A percentile compares a stretch with the other conserved stretches of the same genome.
phyloP scores from a whole-genome alignment of 202 grass and related monocot species.

The Carex arenaria region DNA sequence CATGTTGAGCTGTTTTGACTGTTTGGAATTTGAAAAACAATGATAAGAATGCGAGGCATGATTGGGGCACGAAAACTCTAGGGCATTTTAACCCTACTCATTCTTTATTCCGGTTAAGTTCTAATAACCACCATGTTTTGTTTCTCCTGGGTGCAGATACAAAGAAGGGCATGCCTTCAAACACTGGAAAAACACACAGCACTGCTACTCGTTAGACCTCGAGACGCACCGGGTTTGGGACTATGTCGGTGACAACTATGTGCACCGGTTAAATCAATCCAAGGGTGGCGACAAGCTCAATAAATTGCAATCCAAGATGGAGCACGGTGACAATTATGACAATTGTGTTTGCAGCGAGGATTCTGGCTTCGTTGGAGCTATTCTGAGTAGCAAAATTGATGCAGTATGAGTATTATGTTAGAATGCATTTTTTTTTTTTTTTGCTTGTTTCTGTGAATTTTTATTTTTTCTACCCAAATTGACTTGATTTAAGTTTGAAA shows the following conservation, averaged over 20 bases:
- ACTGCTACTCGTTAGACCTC: conserved; percentile 87
- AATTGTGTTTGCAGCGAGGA: conserved; percentile 57
- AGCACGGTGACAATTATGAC: conserved; percentile 33
- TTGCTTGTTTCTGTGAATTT: not conserved
- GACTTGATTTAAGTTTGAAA: not conserved
- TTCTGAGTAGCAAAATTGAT: conserved; percentile 75
- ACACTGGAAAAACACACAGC: conserved; percentile 92
- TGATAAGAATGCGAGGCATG: no score
- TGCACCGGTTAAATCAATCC: conserved; percentile 90
- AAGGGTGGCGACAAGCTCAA: conserved; percentile 58
- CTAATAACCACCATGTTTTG: not conserved
- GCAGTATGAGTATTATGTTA: conserved; percentile 41
- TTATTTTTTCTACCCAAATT: not conserved
- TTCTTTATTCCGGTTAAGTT: not conserved
- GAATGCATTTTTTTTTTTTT: not conserved
- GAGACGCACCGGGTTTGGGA: conserved; percentile 95
- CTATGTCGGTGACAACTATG: conserved; percentile 92
- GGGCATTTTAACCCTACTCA: no score
- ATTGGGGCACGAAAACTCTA: no score
- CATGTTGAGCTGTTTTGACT: no score
- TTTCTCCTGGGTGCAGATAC: conserved; percentile 41
- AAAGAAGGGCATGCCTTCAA: conserved; percentile 92
- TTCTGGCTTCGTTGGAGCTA: conserved; percentile 49
- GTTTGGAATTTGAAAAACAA: no score
- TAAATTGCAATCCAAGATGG: conserved; percentile 61